Evolutionary conservation across 805 yeast species (phyloP).

Genomic region (Starmerella riodocensis): DNA sequence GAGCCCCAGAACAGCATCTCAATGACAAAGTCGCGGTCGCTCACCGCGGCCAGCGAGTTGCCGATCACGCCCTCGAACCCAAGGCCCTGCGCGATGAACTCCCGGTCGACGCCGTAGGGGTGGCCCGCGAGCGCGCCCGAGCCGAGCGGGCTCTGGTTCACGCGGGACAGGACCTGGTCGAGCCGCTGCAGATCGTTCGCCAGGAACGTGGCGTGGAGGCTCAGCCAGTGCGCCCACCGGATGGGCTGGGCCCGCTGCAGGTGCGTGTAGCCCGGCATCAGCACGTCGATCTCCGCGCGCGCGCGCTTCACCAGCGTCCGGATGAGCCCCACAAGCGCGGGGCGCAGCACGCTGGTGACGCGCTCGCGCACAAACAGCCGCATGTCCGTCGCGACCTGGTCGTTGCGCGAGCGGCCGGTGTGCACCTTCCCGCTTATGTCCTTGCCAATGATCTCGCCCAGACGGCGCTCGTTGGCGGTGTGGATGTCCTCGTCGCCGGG

Average conservation of each 20-base stretch:
- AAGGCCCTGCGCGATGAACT: slow-evolving; percentile 63
- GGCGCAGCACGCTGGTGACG: slow-evolving; percentile 40
- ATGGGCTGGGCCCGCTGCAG: slow-evolving; percentile 99
- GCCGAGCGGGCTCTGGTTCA: slow-evolving; percentile 85
- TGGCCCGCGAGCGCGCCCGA: slow-evolving; percentile 98
- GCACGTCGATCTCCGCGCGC: slow-evolving; percentile 67
- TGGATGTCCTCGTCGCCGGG: slow-evolving; percentile 96
- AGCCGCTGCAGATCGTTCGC: slow-evolving; percentile 81
- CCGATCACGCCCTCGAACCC: slow-evolving; percentile 84
- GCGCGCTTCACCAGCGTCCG: slow-evolving; percentile 61
- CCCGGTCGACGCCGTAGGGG: slow-evolving; percentile 97
- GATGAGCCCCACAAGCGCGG: slow-evolving; percentile 49
- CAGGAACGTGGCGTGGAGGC: slow-evolving; percentile 88
- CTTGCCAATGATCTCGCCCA: slow-evolving; percentile 91
- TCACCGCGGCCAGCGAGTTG: slow-evolving; percentile 89
- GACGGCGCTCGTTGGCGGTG: slow-evolving; percentile 94
- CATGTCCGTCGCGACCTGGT: slow-evolving; percentile 99
- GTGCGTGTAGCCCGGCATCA: slow-evolving; percentile 99
- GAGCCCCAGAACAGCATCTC: slow-evolving; percentile 94
- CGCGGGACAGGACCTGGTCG: slow-evolving; percentile 63
- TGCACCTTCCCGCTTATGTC: slow-evolving; percentile 95
- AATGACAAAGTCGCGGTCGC: slow-evolving; percentile 94
- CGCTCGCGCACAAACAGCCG: slow-evolving; percentile 80
- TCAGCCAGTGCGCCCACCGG: slow-evolving; percentile 97
- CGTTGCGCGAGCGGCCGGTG: slow-evolving; percentile 98